Evolutionary conservation across 2,329 filamentous ascomycete genomes (phyloP), one percentile per base, ranked within the genome.

Genomic region (Diaporthe capsici): DNA sequence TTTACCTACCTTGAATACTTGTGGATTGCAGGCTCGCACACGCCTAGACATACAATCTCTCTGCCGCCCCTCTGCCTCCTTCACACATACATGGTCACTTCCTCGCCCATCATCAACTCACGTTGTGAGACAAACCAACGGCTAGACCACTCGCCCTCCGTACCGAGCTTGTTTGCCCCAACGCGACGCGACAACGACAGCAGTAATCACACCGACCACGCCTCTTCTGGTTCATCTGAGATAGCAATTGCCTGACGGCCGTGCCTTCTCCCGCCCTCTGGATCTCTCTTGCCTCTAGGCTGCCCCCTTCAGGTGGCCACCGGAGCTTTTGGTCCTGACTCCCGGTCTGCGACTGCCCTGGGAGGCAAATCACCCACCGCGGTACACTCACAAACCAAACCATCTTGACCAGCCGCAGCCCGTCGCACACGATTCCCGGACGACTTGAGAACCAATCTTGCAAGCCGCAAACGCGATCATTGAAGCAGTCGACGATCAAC

Each of bases 271-370:
- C 65, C 15, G 15, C 49, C 47, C 12, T 28, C 28, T 8, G 49
- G 15, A 15, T 13, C 34, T 31, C 4, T 55, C 7, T 8, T 17
- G 22, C 34, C n/a, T 6, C 49, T 13, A 4, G 34, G 34, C 34
- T 22, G 22, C 31, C 8, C n/a, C 7, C 34, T 42, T 7, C 15
- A 42, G 34, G 34, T 39, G 1, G 22, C n/a, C n/a, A 22, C 34
- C 65, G 65, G 65, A 55, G 47, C 65, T 70, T 70, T 70, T 70
- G 7, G 31, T 70, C 65, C 65, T 70, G 65, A 42, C n/a, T 25
- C 22, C 15, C 65, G n/a, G n/a, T 7, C 49, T 12, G 65, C 65
- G 65, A 42, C 65, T 70, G 65, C 65, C 49, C 49, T 55, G 15
- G n/a, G 34, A 37, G 31, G 47, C 22, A 28, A 39, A 39, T 28